Evolutionary conservation across 805 yeast species (phyloP).

Genomic region (Wickerhamiella lipophila): DNA sequence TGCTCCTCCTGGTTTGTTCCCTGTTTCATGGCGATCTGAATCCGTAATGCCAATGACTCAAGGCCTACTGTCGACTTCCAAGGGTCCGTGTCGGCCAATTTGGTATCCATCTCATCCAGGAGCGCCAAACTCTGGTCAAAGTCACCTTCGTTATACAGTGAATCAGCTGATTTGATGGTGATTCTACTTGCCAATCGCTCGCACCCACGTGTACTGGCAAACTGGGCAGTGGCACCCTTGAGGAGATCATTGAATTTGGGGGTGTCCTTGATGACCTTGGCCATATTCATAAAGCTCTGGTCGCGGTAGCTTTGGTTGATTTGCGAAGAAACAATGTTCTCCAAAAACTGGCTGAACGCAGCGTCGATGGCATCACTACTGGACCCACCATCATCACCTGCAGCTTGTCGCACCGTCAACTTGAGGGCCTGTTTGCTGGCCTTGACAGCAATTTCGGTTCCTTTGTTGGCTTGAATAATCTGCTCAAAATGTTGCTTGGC

Average conservation of each 20-base stretch:
- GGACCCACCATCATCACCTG: too few species aligned
- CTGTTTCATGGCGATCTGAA: conserved; percentile 37
- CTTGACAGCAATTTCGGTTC: conserved; percentile 26
- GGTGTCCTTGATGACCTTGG: conserved; percentile 23
- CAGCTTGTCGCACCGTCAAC: conserved; percentile 14
- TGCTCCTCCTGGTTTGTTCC: conserved; percentile 31
- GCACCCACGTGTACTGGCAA: conserved; percentile 20
- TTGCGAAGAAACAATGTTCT: conserved; percentile 16
- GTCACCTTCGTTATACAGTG: conserved; percentile 24
- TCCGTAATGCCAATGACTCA: conserved; percentile 57
- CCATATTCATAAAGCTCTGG: conserved; percentile 26
- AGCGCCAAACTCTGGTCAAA: conserved; percentile 14
- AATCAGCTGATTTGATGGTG: conserved; percentile 25
- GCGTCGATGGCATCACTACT: conserved; percentile 11
- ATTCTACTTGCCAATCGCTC: conserved; percentile 26
- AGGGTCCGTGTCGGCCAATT: conserved; percentile 5
- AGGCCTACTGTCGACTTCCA: conserved; percentile 30
- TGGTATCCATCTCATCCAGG: conserved; percentile 11
- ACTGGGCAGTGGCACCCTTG: conserved; percentile 20
- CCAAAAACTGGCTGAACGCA: conserved; percentile 19
- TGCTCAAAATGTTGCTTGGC: conserved; percentile 26
- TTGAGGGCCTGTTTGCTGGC: conserved; percentile 29
- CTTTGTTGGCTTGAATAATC: conserved; percentile 20
- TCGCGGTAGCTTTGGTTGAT: conserved; percentile 25
- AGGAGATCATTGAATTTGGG: conserved; percentile 24